A percentile compares a stretch with the other conserved stretches of the same genome.
Evolutionary conservation across 352 stramenopile genomes (phyloP).

Genomic region (Globisporangium ultimum): DNA sequence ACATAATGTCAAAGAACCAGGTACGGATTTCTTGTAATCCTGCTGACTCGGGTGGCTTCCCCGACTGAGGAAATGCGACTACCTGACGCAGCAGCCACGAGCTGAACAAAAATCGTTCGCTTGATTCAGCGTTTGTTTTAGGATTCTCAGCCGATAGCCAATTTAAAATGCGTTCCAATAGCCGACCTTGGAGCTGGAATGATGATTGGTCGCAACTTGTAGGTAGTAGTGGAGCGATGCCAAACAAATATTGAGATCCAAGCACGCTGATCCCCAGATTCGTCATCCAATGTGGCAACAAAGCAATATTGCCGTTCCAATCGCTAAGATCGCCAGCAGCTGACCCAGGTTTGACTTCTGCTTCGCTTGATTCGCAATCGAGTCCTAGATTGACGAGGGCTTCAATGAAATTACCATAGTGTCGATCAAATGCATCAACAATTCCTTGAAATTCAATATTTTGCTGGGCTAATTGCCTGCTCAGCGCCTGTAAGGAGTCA

Average conservation of each 20-base stretch:
- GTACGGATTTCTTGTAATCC: slow-evolving; percentile 24
- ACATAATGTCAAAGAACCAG: slow-evolving; percentile 62
- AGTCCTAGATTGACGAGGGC: slow-evolving; percentile 13
- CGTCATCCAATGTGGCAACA: slow-evolving; percentile 1
- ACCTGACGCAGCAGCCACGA: slow-evolving; percentile 29
- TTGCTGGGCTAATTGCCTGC: slow-evolving; percentile 18
- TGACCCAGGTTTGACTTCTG: no score
- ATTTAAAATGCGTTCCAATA: slow-evolving; percentile 5
- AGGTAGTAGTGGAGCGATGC: slow-evolving; percentile 22
- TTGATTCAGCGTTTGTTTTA: slow-evolving; percentile 12
- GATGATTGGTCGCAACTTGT: not conserved
- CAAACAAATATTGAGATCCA: slow-evolving; percentile 37
- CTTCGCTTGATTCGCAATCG: no score
- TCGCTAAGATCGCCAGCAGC: not conserved
- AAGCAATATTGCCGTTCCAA: not conserved
- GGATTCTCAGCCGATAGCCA: slow-evolving; percentile 9
- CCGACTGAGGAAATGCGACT: not conserved
- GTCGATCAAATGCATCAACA: slow-evolving; percentile 31
- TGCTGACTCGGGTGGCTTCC: not conserved
- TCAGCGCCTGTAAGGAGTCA: slow-evolving; percentile 14
- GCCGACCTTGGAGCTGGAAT: not conserved
- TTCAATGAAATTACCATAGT: slow-evolving; percentile 27
- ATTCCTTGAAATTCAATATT: slow-evolving; percentile 31
- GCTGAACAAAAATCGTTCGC: slow-evolving; percentile 21
- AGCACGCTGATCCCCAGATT: slow-evolving; percentile 15